Percentiles rank a stretch among this genome's conserved stretches.
phyloP scores from a whole-genome alignment of 2,329 filamentous ascomycete genomes.

The Rhexocercosporidium sp. region DNA sequence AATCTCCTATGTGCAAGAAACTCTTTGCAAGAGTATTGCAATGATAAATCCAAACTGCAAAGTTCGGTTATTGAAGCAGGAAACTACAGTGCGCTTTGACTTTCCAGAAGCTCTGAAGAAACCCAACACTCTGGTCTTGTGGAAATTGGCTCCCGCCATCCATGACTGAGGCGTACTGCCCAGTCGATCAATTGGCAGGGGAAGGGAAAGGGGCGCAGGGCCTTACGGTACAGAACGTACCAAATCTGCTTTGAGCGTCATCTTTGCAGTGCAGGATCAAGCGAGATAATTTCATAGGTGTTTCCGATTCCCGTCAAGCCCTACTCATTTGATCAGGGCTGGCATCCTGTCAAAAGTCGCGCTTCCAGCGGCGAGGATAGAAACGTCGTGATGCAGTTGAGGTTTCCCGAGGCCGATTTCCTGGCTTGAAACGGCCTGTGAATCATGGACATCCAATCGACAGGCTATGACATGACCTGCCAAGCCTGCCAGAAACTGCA shows the following conservation, averaged over 20 bases:
- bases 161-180: background rate
- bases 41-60: slow-evolving; percentile 3
- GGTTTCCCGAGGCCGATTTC: background rate
- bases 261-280: slow-evolving; percentile 3
- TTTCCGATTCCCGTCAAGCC: slow-evolving; percentile 1
- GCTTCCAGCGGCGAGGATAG: background rate
- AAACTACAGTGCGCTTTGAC: slow-evolving; percentile 2
- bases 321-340: background rate
- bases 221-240: background rate
- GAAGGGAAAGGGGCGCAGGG: background rate
- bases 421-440: background rate
- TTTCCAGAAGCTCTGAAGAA: background rate
- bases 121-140: slow-evolving; percentile 8
- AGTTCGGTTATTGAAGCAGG: slow-evolving; percentile 5
- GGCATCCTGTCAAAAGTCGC: background rate
- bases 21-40: background rate
- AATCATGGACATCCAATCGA: background rate
- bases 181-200: slow-evolving; percentile 9
- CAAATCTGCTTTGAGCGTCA: background rate
- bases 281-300: background rate
- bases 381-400: background rate
- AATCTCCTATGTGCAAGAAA: background rate
- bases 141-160: slow-evolving; percentile 5
- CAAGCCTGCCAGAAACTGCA: background rate
- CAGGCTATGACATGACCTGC: background rate